Evolutionary conservation across 768 basidiomycete genomes (phyloP), one percentile per base, ranked within the genome.

Genomic region (Suillus clintonianus): DNA sequence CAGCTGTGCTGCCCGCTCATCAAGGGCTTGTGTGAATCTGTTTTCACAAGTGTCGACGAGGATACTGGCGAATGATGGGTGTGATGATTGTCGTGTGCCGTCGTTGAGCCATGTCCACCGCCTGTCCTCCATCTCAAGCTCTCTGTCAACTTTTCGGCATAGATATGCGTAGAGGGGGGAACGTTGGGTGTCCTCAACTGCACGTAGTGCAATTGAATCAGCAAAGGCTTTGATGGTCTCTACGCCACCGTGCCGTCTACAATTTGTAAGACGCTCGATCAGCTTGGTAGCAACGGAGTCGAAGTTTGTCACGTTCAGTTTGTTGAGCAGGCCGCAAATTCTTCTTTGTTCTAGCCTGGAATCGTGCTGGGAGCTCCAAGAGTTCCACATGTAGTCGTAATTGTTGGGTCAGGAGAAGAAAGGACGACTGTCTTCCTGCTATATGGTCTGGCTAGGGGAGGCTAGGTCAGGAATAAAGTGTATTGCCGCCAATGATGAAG

Each of bases 271-370:
- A 79, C 81, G 82, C 32, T 77, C 77, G 55, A 83, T 76, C 66
- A 86, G 83, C 68, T 82, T 80, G 48, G 76, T 71, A 45, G 83
- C 80, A 65, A 86, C 81, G 45, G 78, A 77, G 58, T 83, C 82
- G 74, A 86, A 84, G 65, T 80, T 81, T 65, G 82, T 79, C 64
- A 80, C 72, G 4, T 85, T 83, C 42, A 87, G 78, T 77, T 84
- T 86, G 82, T 87, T 87, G 66, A 87, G 79, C 60, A 86, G 71
- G 48, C 83, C 79, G 71, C 85, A 85, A 69, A 86, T 80, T 70
- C 82, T 82, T 59, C 82, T 78, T 62, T 83, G 80, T 55, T 85
- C 78, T 62, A 77, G 73, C 45, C 77, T 77, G 19, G 76, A 74
- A 69, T 79, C 75, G 57, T 69, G 45, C 5, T 67, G 67, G 13